These are phyloP conservation scores for Apiospora kogelbergensis DNA, from an alignment of 2,329 filamentous ascomycete species.

Conservation along the genomic window DNA sequence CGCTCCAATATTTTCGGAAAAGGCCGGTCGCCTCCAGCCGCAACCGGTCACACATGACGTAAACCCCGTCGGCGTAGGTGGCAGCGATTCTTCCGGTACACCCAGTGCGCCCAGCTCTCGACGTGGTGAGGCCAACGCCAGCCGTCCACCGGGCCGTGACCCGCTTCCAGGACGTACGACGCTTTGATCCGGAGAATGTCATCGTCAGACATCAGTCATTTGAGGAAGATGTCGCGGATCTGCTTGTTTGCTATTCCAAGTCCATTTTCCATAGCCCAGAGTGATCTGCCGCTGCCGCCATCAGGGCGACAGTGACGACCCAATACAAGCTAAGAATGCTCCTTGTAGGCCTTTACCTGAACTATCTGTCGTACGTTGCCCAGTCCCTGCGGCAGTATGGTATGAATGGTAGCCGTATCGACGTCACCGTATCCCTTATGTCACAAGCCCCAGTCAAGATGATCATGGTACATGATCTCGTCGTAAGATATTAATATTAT, in stretches of 20 bases:
- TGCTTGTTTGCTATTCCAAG: background rate
- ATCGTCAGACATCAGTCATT: background rate
- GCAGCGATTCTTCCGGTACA: background rate
- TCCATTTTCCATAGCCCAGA: background rate
- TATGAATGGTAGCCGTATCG: too few species aligned
- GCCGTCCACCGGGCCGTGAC: background rate
- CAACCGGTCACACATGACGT: slow-evolving; percentile 23
- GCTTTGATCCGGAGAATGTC: background rate
- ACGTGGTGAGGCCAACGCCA: slow-evolving; percentile 4
- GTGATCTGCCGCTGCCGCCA: too few species aligned
- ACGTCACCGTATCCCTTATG: too few species aligned
- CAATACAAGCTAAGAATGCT: too few species aligned
- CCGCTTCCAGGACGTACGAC: background rate
- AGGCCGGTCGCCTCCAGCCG: slow-evolving; percentile 17
- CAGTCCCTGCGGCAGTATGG: too few species aligned
- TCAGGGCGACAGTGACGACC: too few species aligned
- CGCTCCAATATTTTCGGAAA: slow-evolving; percentile 6
- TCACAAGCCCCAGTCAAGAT: too few species aligned
- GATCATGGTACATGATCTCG: too few species aligned
- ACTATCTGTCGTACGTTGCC: too few species aligned
- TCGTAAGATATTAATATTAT: too few species aligned
- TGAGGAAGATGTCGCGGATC: background rate
- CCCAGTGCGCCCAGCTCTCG: slow-evolving; percentile 3
- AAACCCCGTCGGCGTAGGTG: slow-evolving; percentile 19
- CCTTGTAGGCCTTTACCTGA: too few species aligned